Base-by-base conservation (phyloP, 192 early-diverging fungal species). In the Obelidium mucronatum region DNA sequence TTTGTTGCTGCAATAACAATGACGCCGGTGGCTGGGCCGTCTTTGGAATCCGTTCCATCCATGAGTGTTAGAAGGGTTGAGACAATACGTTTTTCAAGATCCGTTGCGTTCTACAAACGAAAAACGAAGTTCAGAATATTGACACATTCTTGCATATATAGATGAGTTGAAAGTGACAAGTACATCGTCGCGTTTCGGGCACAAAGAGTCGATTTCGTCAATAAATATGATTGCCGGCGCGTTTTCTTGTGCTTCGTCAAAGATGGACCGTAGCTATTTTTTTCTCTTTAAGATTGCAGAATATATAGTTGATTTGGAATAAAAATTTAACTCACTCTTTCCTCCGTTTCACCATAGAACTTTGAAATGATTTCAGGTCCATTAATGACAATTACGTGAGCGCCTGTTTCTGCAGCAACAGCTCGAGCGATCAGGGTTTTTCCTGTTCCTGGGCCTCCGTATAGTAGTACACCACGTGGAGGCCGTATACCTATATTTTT, bases 1-100 rank as follows among this genome's bases (percentile, higher is more conserved):
- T 98, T 99, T 2, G 97, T 99, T 17, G 97, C 95, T 5, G 91
- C 96, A 64, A 99, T 91, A 28, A 98, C 90, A 1, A 98, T 88
- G 5, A 96, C 83, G 5, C 88, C 40, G 30, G 39, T 24, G 44
- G 36, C 8, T 68, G 48, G 26, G 24, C 40, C 2, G 31, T 5
- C 37, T 22, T 35, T 39, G 4, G n/a, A 22, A 37, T 81, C 76
- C 0, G 86, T 85, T 4, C 95, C 95, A 74, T 99, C 96, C 92
- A 99, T 93, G 26, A 98, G 81, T 11, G 96, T 97, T 39, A 99
- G 81, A n/a, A 99, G 73, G 0, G 96, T 96, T 0, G 96, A 91
- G 24, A 99, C 97, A 3, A 97, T 84, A 17, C 97, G 93, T 59
- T 94, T 94, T 67, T 94, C 94, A 17, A 94, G 84, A 67, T 97